phyloP scores from a whole-genome alignment of 306 rosid species.

The Cajanus cajan region DNA sequence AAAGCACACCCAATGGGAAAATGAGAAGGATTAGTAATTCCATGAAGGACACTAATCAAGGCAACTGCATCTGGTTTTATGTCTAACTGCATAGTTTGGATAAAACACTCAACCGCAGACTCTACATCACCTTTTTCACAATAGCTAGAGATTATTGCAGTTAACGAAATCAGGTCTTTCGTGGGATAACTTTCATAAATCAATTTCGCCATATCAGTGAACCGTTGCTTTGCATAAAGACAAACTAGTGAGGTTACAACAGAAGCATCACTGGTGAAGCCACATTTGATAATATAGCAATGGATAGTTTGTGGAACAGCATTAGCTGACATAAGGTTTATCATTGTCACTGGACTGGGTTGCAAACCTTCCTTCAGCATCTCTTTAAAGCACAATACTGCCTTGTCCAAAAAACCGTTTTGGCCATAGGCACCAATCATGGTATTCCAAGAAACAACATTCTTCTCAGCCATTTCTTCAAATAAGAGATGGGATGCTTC shows the following conservation, averaged over 20 bases:
- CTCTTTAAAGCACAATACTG: conserved; percentile 52
- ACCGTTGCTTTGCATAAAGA: conserved; percentile 51
- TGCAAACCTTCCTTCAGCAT: conserved; percentile 51
- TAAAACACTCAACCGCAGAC: conserved; percentile 49
- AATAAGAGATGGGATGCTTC: conserved; percentile 56
- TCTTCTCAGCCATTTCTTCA: conserved; percentile 51
- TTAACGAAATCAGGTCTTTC: conserved; percentile 57
- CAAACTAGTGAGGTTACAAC: conserved; percentile 70
- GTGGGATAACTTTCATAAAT: conserved; percentile 51
- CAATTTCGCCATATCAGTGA: conserved; percentile 44
- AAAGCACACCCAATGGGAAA: conserved; percentile 55
- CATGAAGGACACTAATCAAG: conserved; percentile 69
- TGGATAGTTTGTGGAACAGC: conserved; percentile 51
- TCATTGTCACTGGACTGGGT: conserved; percentile 61
- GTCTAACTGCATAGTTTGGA: conserved; percentile 43
- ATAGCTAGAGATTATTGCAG: conserved; percentile 64
- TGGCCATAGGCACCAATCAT: conserved; percentile 74
- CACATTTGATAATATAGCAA: conserved; percentile 56
- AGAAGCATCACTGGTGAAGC: conserved; percentile 48
- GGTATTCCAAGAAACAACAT: conserved; percentile 79
- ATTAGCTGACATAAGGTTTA: conserved; percentile 66
- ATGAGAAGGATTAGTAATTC: conserved; percentile 54
- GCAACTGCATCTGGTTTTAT: conserved; percentile 69
- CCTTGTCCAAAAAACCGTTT: conserved; percentile 52
- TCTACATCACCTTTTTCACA: conserved; percentile 52